A percentile compares a stretch with the other conserved stretches of the same genome.
Evolutionary conservation across 306 rosid species (phyloP).

Genomic region (Dryas drummondii): DNA sequence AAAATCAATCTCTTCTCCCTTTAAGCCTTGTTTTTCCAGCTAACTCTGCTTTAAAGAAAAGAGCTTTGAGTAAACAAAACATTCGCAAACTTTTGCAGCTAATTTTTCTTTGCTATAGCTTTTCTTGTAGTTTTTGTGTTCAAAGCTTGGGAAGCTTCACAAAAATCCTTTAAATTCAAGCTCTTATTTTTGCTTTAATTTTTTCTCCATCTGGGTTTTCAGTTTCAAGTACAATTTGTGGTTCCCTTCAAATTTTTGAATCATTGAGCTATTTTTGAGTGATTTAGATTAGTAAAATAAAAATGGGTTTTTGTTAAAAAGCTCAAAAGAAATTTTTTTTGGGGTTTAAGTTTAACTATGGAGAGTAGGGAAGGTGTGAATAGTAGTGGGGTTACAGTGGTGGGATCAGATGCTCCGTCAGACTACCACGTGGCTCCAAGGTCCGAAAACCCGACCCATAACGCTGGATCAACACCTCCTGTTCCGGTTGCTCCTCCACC

Average conservation of each 20-base stretch:
- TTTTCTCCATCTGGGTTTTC: constrained; percentile 22
- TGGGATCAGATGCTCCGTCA: constrained; percentile 97
- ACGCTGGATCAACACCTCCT: constrained; percentile 52
- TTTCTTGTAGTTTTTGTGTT: constrained; percentile 30
- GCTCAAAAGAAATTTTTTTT: constrained; percentile 37
- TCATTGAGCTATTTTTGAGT: constrained; percentile 10
- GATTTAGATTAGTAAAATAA: constrained; percentile 33
- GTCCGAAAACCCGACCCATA: constrained; percentile 50
- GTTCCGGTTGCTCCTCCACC: constrained; percentile 16
- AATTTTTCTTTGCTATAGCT: constrained; percentile 19
- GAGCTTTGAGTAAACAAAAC: constrained; percentile 22
- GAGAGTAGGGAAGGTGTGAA: constrained; percentile 76
- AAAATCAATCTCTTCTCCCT: constrained; percentile 27
- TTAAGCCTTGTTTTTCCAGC: constrained; percentile 26
- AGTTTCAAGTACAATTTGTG: constrained; percentile 9
- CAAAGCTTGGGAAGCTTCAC: constrained; percentile 19
- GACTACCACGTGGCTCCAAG: constrained; percentile 91
- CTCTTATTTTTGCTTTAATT: background rate
- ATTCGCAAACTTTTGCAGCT: constrained; percentile 21
- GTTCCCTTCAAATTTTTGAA: constrained; percentile 16
- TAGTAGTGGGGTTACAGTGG: constrained; percentile 90
- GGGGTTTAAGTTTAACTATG: constrained; percentile 52
- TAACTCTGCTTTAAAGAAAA: constrained; percentile 22
- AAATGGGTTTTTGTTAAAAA: constrained; percentile 46
- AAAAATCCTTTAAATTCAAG: background rate